Evolutionary conservation across 306 rosid genomes (phyloP).

Genomic region (Lotus japonicus): DNA sequence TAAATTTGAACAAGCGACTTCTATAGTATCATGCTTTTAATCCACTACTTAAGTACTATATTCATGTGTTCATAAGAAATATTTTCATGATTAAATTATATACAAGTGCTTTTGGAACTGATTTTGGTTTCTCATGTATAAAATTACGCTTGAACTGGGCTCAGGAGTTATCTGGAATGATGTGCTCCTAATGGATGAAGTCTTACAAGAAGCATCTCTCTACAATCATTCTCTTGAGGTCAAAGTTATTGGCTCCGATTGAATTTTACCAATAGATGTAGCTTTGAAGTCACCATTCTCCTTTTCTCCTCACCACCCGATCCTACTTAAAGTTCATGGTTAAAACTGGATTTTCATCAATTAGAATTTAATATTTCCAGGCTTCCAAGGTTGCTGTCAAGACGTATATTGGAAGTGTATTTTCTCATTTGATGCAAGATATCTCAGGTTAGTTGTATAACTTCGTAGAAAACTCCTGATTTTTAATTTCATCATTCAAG

Average conservation of each 20-base stretch:
- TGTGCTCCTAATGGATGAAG: constrained; percentile 56
- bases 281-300: neutral
- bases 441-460: constrained; percentile 50
- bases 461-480: neutral
- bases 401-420: constrained; percentile 37
- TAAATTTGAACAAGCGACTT: neutral
- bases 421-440: constrained; percentile 48
- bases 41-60: neutral
- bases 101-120: neutral
- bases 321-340: neutral
- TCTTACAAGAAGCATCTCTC: constrained; percentile 47
- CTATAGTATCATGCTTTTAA: neutral
- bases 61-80: neutral
- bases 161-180: constrained; percentile 66
- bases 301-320: neutral
- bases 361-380: constrained; percentile 28
- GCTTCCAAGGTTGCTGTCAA: constrained; percentile 50
- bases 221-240: constrained; percentile 56
- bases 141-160: constrained; percentile 14
- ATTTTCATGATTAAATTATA: neutral
- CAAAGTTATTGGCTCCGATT: constrained; percentile 1
- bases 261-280: neutral
- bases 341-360: neutral
- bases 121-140: neutral
- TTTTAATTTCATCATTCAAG: neutral